Evolutionary conservation across 225 moss, liverwort and hornwort genomes (phyloP).

Genomic region (Thuidium tamariscinum): DNA sequence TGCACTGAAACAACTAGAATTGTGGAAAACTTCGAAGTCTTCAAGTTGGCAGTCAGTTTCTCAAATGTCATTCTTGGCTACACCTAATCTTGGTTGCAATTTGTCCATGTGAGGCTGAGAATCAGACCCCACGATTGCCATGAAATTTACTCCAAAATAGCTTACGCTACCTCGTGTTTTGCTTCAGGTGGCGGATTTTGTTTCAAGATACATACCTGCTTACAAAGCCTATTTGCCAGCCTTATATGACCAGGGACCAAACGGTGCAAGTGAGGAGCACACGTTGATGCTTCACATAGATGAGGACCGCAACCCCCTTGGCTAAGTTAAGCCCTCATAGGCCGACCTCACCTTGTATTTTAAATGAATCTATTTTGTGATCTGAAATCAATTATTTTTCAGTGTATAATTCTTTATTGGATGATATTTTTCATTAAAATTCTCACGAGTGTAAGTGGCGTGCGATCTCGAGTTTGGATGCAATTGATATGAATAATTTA

Average conservation of each 20-base stretch:
- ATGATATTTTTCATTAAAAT: background rate
- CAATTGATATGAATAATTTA: background rate
- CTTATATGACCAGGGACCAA: conserved; percentile 48
- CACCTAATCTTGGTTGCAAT: background rate
- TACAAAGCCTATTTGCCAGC: conserved; percentile 83
- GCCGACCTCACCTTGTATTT: background rate
- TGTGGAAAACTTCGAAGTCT: background rate
- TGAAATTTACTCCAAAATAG: background rate
- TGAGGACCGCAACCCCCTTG: conserved; percentile 54
- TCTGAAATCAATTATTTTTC: background rate
- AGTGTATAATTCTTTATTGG: background rate
- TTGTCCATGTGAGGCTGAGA: background rate
- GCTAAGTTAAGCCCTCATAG: background rate
- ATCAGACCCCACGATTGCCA: background rate
- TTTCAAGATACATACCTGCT: conserved; percentile 79
- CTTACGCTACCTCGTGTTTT: background rate
- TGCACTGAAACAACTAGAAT: background rate
- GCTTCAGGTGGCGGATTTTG: conserved; percentile 69
- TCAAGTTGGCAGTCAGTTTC: background rate
- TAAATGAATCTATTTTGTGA: background rate
- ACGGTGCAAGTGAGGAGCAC: conserved; percentile 28
- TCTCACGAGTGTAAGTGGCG: background rate
- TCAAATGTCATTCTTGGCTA: background rate
- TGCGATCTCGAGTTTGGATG: background rate
- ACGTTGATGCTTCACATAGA: conserved; percentile 48